Evolutionary conservation across 2,329 filamentous ascomycete species (phyloP), one percentile per base, ranked within the genome.

Genomic region (Bipolaris oryzae): DNA sequence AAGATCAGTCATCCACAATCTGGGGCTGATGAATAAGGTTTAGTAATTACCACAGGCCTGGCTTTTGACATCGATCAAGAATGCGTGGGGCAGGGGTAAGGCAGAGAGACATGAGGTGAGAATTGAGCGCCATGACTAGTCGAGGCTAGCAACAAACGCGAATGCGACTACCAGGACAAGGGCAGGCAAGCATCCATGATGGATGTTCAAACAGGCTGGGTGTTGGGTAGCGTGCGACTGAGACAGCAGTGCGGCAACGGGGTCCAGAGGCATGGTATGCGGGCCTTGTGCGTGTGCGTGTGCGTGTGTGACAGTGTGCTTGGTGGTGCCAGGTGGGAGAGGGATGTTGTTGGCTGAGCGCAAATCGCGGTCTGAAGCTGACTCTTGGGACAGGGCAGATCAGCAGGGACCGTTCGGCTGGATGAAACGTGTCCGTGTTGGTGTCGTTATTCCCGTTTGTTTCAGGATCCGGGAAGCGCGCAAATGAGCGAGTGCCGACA

Each of bases 361-460:
- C 54, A 34, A 53, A 42, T 53, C 20, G 55, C 50, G 49, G 49
- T 55, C 51, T 53, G 43, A 20, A 44, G 20, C 53, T 55, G 25
- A 41, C 51, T 48, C 55, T 53, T 41, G 37, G 51, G 47, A 35
- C 54, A 16, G 45, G 58, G 33, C 54, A 49, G 53, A 61, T 60
- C 54, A 63, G 58, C 55, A 57, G 58, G 62, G 57, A 56, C 50
- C 52, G 54, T 57, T 62, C 62, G 63, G 60, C 58, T 61, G 38
- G 58, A 62, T 68, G 64, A 68, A 67, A 68, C 62, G 50, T 15
- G 58, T 63, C 50, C 53, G 60, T 62, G 61, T 54, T 41, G 56
- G 23, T 51, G 44, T 59, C 39, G 53, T 55, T 62, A 61, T 60
- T 60, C 62, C 60, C 56, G 63, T 60, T 62, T 57, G 62, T 66